Evolutionary conservation across 176 grass and related monocot species (phyloP).

Genomic region (Carex parvula): DNA sequence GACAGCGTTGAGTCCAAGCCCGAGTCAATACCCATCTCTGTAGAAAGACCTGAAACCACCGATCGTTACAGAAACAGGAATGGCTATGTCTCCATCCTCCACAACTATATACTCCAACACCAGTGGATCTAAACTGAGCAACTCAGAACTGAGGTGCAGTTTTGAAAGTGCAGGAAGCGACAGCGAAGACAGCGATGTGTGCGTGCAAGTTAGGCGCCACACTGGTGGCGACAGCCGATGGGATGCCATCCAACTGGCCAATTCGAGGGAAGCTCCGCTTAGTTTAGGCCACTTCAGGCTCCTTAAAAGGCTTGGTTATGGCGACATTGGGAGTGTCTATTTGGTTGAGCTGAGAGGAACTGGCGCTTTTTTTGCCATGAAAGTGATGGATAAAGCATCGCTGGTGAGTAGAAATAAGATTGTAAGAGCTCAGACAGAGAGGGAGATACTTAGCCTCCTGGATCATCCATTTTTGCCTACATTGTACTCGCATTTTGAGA

Average conservation of each 20-base stretch:
- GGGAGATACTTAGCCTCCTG: slow-evolving; percentile 70
- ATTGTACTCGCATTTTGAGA: slow-evolving; percentile 89
- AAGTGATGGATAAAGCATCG: slow-evolving; percentile 89
- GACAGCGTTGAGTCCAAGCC: slow-evolving; percentile 7
- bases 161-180: slow-evolving; percentile 9
- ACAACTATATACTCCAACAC: not conserved
- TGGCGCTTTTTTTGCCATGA: slow-evolving; percentile 72
- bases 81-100: slow-evolving; percentile 15
- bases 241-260: slow-evolving; percentile 64
- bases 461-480: slow-evolving; percentile 94
- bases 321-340: slow-evolving; percentile 96
- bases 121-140: slow-evolving; percentile 1
- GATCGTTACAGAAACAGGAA: slow-evolving; percentile 3
- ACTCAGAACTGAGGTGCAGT: slow-evolving; percentile 10
- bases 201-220: slow-evolving; percentile 46
- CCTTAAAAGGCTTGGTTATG: slow-evolving; percentile 65
- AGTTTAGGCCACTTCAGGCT: slow-evolving; percentile 89
- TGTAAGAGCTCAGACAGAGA: slow-evolving; percentile 66
- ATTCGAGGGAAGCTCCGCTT: slow-evolving; percentile 46
- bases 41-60: not conserved
- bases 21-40: not conserved
- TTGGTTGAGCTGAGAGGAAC: slow-evolving; percentile 72
- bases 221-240: slow-evolving; percentile 59
- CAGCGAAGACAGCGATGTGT: not conserved
- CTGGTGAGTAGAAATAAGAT: slow-evolving; percentile 78